Conservation (phyloP, 352 stramenopile genomes). For the Pythium aquatile region DNA sequence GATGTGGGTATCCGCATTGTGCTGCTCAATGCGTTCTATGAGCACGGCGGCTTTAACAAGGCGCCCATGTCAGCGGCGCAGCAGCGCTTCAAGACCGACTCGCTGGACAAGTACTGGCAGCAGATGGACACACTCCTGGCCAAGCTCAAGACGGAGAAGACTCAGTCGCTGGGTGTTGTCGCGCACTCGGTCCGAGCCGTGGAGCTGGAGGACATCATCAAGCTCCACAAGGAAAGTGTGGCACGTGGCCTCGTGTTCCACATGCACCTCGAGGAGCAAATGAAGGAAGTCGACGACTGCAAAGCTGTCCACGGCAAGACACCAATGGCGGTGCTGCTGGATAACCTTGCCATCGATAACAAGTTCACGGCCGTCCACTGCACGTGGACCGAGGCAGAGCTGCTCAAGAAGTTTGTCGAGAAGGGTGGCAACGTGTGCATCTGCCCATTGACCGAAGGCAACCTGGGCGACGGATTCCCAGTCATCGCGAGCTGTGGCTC, state of each 20-base stretch:
- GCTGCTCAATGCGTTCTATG: slow-evolving; percentile 75
- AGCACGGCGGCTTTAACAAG: slow-evolving; percentile 62
- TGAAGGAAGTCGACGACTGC: slow-evolving; percentile 77
- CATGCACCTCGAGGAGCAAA: slow-evolving; percentile 32
- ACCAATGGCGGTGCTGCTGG: slow-evolving; percentile 62
- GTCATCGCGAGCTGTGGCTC: slow-evolving; percentile 64
- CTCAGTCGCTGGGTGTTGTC: slow-evolving; percentile 67
- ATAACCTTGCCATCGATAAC: slow-evolving; percentile 63
- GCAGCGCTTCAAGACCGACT: slow-evolving; percentile 70
- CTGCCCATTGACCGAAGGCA: slow-evolving; percentile 70
- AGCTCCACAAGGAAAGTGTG: slow-evolving; percentile 66
- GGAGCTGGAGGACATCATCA: slow-evolving; percentile 53
- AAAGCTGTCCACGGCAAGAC: slow-evolving; percentile 52
- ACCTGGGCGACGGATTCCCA: slow-evolving; percentile 68
- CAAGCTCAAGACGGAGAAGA: slow-evolving; percentile 31
- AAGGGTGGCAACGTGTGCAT: slow-evolving; percentile 75
- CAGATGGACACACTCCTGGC: slow-evolving; percentile 59
- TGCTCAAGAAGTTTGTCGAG: slow-evolving; percentile 55
- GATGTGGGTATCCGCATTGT: slow-evolving; percentile 74
- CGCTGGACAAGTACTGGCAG: slow-evolving; percentile 60
- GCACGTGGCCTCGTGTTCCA: slow-evolving; percentile 35
- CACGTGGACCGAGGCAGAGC: slow-evolving; percentile 61
- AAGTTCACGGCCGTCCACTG: slow-evolving; percentile 81
- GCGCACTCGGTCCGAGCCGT: slow-evolving; percentile 77
- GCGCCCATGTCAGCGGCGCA: slow-evolving; percentile 61